Percentiles rank a stretch among this genome's conserved stretches.
Conservation (phyloP, 2,329 filamentous ascomycete species). For the Clonostachys solani region DNA sequence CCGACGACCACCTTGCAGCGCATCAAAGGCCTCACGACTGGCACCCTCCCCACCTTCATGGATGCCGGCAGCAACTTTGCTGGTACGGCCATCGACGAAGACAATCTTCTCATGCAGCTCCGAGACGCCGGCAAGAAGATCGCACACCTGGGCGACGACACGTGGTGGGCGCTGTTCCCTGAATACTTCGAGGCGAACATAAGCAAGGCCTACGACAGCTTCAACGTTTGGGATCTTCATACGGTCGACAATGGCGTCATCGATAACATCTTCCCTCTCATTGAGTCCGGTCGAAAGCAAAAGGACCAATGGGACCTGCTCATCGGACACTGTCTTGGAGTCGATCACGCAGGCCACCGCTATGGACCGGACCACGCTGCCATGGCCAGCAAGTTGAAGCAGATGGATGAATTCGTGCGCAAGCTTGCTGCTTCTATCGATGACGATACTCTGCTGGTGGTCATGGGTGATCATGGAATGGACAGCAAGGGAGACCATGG, state of each 20-base stretch:
- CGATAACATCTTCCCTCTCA: constrained; percentile 81
- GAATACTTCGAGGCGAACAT: constrained; percentile 87
- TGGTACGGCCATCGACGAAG: constrained; percentile 92
- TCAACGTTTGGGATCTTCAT: constrained; percentile 97
- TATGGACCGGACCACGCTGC: constrained; percentile 91
- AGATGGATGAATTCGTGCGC: constrained; percentile 83
- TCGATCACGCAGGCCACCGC: constrained; percentile 94
- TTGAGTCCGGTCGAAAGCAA: constrained; percentile 51
- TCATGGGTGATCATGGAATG: constrained; percentile 99
- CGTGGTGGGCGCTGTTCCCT: constrained; percentile 91
- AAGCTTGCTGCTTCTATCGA: constrained; percentile 70
- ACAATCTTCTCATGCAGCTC: constrained; percentile 69
- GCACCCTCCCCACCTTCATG: constrained; percentile 90
- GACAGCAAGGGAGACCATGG: constrained; percentile 95
- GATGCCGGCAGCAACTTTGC: constrained; percentile 95
- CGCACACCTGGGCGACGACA: constrained; percentile 96
- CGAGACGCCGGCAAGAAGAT: constrained; percentile 64
- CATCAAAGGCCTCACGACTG: constrained; percentile 90
- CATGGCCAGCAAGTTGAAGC: constrained; percentile 84
- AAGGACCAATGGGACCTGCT: constrained; percentile 81
- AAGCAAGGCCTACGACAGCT: constrained; percentile 88
- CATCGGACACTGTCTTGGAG: constrained; percentile 88
- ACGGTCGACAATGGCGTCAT: constrained; percentile 95
- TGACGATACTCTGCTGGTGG: constrained; percentile 80
- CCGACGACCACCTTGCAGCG: constrained; percentile 91